Evolutionary conservation across 371 early-diverging fungal genomes (phyloP).

Genomic region (Capniomyces stellatus): DNA sequence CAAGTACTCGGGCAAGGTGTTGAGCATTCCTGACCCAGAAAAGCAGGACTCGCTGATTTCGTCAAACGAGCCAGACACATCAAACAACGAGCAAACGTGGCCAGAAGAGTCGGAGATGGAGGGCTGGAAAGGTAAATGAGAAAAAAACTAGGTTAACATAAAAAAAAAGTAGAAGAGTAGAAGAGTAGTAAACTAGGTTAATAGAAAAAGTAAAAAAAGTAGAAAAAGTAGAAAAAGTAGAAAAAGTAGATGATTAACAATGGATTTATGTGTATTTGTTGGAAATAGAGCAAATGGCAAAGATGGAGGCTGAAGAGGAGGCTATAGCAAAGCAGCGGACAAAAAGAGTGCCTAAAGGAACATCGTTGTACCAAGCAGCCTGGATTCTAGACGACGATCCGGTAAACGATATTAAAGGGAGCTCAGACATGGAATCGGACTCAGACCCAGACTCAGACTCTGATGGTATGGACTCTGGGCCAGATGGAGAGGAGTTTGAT

Average conservation of each 20-base stretch:
- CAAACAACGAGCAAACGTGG: slow-evolving; percentile 94
- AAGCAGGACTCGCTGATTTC: slow-evolving; percentile 59
- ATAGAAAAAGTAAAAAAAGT: no score
- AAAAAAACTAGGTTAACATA: not conserved
- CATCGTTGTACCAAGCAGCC: slow-evolving; percentile 88
- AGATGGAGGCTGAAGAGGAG: slow-evolving; percentile 16
- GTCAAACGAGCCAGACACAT: slow-evolving; percentile 72
- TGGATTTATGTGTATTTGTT: not conserved
- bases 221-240: no score
- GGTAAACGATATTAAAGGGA: slow-evolving; percentile 27
- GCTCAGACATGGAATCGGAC: slow-evolving; percentile 14
- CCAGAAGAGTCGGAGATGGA: slow-evolving; percentile 84
- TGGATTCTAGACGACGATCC: slow-evolving; percentile 79
- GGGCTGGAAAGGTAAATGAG: slow-evolving; percentile 10
- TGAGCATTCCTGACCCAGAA: slow-evolving; percentile 42
- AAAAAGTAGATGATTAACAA: no score
- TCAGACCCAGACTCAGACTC: slow-evolving; percentile 12
- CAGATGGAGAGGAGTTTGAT: slow-evolving; percentile 7
- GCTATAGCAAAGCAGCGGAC: slow-evolving; percentile 23
- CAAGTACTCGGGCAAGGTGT: no score
- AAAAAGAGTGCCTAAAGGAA: slow-evolving; percentile 76
- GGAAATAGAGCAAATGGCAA: slow-evolving; percentile 8
- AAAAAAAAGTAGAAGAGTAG: no score
- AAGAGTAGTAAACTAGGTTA: no score
- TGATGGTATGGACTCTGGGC: slow-evolving; percentile 25